Base-by-base conservation (phyloP, 345 rosid genomes). In the Eutrema heterophyllum region DNA sequence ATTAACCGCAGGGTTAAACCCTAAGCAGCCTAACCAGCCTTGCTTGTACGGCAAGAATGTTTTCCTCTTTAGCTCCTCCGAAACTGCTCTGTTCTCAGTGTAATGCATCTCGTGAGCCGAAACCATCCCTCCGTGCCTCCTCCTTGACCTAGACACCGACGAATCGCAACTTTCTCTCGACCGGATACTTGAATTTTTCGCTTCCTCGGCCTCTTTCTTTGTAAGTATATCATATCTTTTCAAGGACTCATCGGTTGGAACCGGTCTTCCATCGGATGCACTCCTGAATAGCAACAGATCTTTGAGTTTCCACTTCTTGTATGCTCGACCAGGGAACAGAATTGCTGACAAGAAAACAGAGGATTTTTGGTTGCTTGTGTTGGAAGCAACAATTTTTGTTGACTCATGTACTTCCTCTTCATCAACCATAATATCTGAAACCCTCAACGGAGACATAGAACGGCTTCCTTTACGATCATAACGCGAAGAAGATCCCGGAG, bases 61-160 rank as follows among this genome's bases (percentile, higher is more conserved):
- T 76, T 86, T 95, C 88, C 80, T 90, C 83, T 76, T 92, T 89
- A 88, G 63, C 79, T 90, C 99, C 86, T 95, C 99, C 6, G 98
- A 78, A 1, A 77, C 90, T 26, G 98, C 97, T 68, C 99, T 73
- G 84, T 92, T 95, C 71, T 58, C 82, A 50, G 92, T 88, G 79
- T 95, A 95, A 86, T 85, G 98, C 80, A 87, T 18, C 80, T 95
- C 98, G 73, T 89, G 96, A 33, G 96, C 91, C 21, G 96, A 89
- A 60, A 87, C 80, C 26, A 70, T 64, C 1, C 76, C 70, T 6
- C 87, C 71, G 39, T 84, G 38, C 75, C 83, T 79, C 21, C 77
- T 70, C 62, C 87, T 77, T 2, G 86, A 80, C 53, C 63, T 58
- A 48, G 72, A 72, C 6, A 64, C 72, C 18, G 81, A 68, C 2